Conservation (phyloP, 2,329 filamentous ascomycete species). For the Epichloe baconii region DNA sequence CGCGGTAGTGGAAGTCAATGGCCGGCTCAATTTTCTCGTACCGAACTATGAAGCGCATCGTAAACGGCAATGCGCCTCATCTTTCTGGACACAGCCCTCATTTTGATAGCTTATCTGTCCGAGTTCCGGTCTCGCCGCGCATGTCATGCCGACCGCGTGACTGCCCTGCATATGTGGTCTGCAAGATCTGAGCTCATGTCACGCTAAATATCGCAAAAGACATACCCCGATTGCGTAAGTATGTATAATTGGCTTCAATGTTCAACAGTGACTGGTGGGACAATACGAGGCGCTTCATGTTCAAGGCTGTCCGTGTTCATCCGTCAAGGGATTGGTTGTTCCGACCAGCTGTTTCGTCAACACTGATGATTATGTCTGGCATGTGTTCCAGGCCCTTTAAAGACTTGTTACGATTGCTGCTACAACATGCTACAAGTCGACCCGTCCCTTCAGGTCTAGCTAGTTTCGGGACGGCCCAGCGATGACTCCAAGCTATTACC, state of each 20-base stretch:
- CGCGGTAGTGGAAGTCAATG: neutral
- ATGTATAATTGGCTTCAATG: neutral
- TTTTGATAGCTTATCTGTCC: neutral
- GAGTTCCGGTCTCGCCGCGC: neutral
- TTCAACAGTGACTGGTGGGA: neutral
- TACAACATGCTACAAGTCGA: neutral
- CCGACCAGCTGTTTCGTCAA: no score
- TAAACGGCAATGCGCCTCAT: neutral
- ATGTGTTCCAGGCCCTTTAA: neutral
- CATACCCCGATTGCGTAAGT: neutral
- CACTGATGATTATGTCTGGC: neutral
- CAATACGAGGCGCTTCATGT: no score
- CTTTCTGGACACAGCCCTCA: neutral
- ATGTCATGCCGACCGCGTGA: neutral
- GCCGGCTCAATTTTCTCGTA: neutral
- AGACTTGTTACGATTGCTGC: neutral
- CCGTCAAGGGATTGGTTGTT: no score
- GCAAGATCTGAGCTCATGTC: slow-evolving; percentile 3
- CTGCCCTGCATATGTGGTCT: neutral
- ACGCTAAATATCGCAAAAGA: neutral
- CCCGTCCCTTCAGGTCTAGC: neutral
- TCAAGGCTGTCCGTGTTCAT: no score
- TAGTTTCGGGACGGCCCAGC: slow-evolving; percentile 1
- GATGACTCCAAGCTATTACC: neutral
- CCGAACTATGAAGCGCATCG: no score